A percentile compares a stretch with the other conserved stretches of the same genome.
Evolutionary conservation across 805 yeast species (phyloP).

Genomic region (Grigorovia humatica): DNA sequence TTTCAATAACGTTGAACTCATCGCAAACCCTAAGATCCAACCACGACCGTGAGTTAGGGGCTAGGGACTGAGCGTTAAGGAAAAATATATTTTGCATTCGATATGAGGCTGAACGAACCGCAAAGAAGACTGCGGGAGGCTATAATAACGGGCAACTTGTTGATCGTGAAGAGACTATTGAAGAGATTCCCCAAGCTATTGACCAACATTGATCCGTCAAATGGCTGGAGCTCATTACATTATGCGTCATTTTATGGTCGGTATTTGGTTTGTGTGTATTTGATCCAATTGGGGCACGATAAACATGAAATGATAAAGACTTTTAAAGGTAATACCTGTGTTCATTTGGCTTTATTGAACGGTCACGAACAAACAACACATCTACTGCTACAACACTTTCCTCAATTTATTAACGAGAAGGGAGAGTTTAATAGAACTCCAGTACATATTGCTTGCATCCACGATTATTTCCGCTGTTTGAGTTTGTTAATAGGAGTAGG

Average conservation of each 20-base stretch:
- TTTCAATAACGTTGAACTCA: too few relatives aligned
- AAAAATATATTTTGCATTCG: too few relatives aligned
- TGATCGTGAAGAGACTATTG: constrained; percentile 56
- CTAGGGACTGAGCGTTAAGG: too few relatives aligned
- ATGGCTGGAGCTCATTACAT: constrained; percentile 80
- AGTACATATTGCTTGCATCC: constrained; percentile 54
- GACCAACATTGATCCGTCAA: constrained; percentile 53
- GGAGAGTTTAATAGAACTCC: constrained; percentile 47
- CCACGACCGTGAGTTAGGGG: too few relatives aligned
- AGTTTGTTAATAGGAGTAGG: constrained; percentile 60
- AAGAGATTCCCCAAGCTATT: constrained; percentile 58
- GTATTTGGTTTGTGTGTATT: constrained; percentile 51
- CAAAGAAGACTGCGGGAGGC: constrained; percentile 58
- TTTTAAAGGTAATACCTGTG: constrained; percentile 50
- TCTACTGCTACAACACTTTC: constrained; percentile 56
- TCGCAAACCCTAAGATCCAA: too few relatives aligned
- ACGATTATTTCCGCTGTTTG: constrained; percentile 53
- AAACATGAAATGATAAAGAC: constrained; percentile 39
- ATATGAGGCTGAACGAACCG: constrained; percentile 38
- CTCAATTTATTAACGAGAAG: constrained; percentile 40
- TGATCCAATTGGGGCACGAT: constrained; percentile 50
- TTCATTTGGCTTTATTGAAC: constrained; percentile 57
- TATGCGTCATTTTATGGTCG: constrained; percentile 70
- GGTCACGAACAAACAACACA: constrained; percentile 68
- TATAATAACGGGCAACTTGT: constrained; percentile 48